Base-by-base conservation (phyloP, 2,329 filamentous ascomycete species). In the Aquanectria penicillioides region DNA sequence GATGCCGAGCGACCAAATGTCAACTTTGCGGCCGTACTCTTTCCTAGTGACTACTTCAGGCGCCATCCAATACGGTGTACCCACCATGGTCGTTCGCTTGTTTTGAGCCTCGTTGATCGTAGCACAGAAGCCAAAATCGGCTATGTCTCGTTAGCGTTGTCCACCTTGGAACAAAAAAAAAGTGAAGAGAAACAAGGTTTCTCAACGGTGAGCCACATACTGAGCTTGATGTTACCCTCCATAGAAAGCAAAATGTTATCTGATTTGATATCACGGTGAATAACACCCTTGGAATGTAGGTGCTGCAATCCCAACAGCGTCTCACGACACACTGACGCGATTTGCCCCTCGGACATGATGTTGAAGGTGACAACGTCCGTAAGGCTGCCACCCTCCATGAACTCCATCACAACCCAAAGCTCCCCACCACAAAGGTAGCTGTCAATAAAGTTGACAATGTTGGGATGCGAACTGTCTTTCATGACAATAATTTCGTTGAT, bases 401-500 rank as follows among this genome's bases (percentile, higher is more conserved):
- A 99, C 78, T 99, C 95, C 95, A 99, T 99, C 28, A 98, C 93
- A 2, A 99, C 95, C 95, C 95, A 99, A 25, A 99, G 81, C 75
- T 98, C 95, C 37, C 94, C 92, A 11, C 87, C 86, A 57, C 94
- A 90, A 10, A 99, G 83, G 75, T 94, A 98, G 75, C 94, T 97
- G 80, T 98, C 95, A 80, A 98, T 94, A 77, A 98, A 99, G 77
- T 99, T 99, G 78, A 99, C 95, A 77, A 99, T 97, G 74, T 98
- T 98, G 71, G 93, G 94, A 74, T 99, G 95, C 57, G 92, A 95
- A 82, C 94, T 97, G 71, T 98, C 95, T 80, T 96, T 97, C 95
- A 99, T 99, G 57, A 99, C 95, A 57, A 99, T 79, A 67, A 99
- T 99, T 75, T 99, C 95, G 76, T 99, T 99, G 78, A 99, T 97